phyloP scores from a whole-genome alignment of 768 basidiomycete genomes.

The Guyanaporus albipodus region DNA sequence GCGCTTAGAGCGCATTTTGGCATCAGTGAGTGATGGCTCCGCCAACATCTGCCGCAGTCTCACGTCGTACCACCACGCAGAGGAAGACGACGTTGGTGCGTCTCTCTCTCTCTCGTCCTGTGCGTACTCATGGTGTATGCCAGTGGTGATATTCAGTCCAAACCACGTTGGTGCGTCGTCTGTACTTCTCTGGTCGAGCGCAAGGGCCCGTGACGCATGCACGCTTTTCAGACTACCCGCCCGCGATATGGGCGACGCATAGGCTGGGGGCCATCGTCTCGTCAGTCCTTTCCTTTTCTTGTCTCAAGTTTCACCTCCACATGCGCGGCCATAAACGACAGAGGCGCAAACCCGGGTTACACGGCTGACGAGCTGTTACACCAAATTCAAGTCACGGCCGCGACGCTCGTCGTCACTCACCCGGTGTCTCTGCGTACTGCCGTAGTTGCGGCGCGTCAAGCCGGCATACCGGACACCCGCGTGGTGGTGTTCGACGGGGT shows the following conservation, averaged over 20 bases:
- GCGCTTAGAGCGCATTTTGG: conserved; percentile 45
- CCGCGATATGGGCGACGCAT: conserved; percentile 57
- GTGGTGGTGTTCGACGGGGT: conserved; percentile 26
- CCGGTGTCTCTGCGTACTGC: conserved; percentile 27
- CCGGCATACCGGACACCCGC: conserved; percentile 29
- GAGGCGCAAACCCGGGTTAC: conserved; percentile 35
- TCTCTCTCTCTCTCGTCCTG: conserved; percentile 1
- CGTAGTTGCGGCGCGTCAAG: conserved; percentile 27
- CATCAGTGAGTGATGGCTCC: conserved; percentile 38
- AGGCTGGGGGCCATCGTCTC: conserved; percentile 55
- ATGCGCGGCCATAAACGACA: conserved; percentile 5
- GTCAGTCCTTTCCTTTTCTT: conserved; percentile 32
- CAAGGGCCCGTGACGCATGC: too few relatives aligned
- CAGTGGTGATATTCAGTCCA: conserved; percentile 62
- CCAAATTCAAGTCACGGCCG: conserved; percentile 27
- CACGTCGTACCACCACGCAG: conserved; percentile 26
- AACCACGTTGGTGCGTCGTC: conserved; percentile 53
- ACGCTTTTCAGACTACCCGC: conserved; percentile 53
- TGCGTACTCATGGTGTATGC: conserved; percentile 2
- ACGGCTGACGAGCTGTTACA: conserved; percentile 31
- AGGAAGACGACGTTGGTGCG: conserved; percentile 50
- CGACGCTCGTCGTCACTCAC: conserved; percentile 31
- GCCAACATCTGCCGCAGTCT: not conserved
- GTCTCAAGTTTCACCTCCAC: not conserved
- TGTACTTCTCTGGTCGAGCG: not conserved